phyloP scores from a whole-genome alignment of 108 stramenopile species.

The Stephanodiscus minutulus region DNA sequence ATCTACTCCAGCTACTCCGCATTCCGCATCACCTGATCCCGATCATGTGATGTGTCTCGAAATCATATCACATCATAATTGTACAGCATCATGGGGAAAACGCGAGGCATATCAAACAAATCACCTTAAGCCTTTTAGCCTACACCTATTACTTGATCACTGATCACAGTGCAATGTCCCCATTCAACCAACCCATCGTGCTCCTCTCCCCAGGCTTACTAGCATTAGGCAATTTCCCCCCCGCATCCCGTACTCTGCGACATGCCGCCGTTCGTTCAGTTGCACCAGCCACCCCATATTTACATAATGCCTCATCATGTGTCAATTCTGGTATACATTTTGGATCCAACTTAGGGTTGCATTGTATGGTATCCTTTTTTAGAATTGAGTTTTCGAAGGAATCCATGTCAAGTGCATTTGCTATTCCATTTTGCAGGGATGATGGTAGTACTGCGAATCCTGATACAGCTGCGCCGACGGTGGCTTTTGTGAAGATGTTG shows the following conservation, averaged over 20 bases:
- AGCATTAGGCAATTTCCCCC: conserved; percentile 44
- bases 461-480: no score
- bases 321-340: conserved; percentile 68
- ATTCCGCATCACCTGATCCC: no score
- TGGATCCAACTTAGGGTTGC: conserved; percentile 70
- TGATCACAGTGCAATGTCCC: neutral
- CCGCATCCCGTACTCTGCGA: conserved; percentile 53
- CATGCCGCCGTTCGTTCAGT: conserved; percentile 59
- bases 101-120: no score
- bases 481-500: no score
- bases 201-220: conserved; percentile 45
- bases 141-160: no score
- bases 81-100: no score
- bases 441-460: no score
- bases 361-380: conserved; percentile 53
- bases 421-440: no score
- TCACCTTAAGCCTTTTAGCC: no score
- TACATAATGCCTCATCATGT: conserved; percentile 69
- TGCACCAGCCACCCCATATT: conserved; percentile 65
- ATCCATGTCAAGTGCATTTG: conserved; percentile 47
- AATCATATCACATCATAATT: no score
- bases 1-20: no score
- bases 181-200: neutral
- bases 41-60: no score
- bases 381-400: conserved; percentile 41